Percentiles rank a stretch among this genome's conserved stretches.
Evolutionary conservation across 257 asterid species (phyloP).

Genomic region (Solanum tarijense): DNA sequence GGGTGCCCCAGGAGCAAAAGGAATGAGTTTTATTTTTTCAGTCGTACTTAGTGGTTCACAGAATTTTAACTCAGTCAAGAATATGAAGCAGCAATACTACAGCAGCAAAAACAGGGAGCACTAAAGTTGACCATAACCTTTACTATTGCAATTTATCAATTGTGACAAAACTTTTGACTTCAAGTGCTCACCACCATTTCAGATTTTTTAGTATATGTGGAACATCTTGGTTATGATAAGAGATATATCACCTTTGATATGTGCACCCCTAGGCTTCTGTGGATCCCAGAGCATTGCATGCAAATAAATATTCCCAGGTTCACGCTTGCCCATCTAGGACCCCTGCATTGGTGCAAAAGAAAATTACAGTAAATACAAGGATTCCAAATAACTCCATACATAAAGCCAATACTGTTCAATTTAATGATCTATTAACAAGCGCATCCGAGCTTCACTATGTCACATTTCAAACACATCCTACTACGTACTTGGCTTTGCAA

Average conservation of each 20-base stretch:
- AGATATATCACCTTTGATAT: slow-evolving; percentile 73
- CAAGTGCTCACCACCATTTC: neutral
- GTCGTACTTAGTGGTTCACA: neutral
- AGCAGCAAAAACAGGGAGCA: neutral
- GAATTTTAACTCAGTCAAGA: neutral
- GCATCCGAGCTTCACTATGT: neutral
- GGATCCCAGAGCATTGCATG: slow-evolving; percentile 99
- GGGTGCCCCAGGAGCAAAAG: neutral
- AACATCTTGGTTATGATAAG: slow-evolving; percentile 1
- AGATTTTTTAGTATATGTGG: neutral
- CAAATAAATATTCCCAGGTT: slow-evolving; percentile 94
- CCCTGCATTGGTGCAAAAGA: slow-evolving; percentile 34
- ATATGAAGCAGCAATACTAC: neutral
- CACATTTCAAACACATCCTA: neutral
- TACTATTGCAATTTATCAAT: neutral
- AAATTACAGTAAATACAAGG: neutral
- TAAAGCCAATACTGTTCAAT: neutral
- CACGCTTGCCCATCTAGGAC: slow-evolving; percentile 99
- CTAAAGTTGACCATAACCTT: neutral
- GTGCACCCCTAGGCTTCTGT: slow-evolving; percentile 99
- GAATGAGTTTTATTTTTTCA: neutral
- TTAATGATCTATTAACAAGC: neutral
- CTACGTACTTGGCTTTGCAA: slow-evolving; percentile 89
- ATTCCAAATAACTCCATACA: neutral
- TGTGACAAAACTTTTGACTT: neutral